Evolutionary conservation across 805 yeast species (phyloP), one percentile per base, ranked within the genome.

Genomic region (Schwanniomyces vanrijiae): DNA sequence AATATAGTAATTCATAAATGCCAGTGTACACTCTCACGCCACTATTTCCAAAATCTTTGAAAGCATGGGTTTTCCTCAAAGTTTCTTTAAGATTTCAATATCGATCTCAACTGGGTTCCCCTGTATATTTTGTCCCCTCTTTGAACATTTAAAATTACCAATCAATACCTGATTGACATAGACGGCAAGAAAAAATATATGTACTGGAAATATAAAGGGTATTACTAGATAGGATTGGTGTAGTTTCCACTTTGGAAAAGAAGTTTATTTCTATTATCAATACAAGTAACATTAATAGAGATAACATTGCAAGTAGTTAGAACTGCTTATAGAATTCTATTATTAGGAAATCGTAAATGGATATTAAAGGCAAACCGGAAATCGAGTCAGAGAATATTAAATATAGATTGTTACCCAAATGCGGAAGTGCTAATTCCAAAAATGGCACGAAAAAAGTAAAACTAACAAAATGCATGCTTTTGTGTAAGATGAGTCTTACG

Each of bases 401-500:
- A 9, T 26, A 9, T 26, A 26, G 20, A 14, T 14, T 31, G 5
- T 14, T 20, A 13, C 8, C 39, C 18, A 5, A 21, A 37, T 19
- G 14, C 6, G 39, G 39, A 37, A 37, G 39, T 20, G 8, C 9
- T 3, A 10, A 20, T 37, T 37, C 39, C 39, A 37, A 3, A 37
- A 37, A 20, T 2, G 39, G 39, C 5, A 20, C 3, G n/a, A 19
- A 18, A 37, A 37, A 6, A 19, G 25, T n/a, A n/a, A 37, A 19
- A 20, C 25, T 19, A 8, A 20, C 39, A 13, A 11, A 13, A 20
- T 13, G 19, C 10, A 20, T 9, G 16, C 7, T 21, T 37, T 37
- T 37, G 39, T 37, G 39, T 37, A 37, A 19, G 25, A 26, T 19
- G 39, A 37, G 16, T 37, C 25, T 34, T 37, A 37, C 34, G 3